Evolutionary conservation across 1,284 basidiomycete genomes (phyloP).

Genomic region (Porodaedalea pini): DNA sequence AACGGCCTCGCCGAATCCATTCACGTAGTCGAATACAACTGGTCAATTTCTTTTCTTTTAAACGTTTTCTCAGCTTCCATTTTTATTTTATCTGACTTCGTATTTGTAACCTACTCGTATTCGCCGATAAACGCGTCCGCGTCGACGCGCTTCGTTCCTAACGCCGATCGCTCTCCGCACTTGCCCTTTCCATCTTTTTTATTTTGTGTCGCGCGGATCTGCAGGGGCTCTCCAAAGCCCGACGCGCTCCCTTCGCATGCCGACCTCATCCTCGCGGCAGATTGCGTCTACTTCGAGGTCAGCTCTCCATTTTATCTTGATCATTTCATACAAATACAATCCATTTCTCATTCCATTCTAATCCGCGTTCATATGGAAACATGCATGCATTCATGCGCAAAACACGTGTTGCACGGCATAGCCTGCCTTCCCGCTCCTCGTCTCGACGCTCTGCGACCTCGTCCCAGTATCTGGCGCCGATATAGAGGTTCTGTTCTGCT

Average conservation of each 20-base stretch:
- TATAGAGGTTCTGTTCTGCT: constrained; percentile 84
- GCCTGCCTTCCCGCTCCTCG: constrained; percentile 87
- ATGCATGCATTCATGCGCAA: not conserved
- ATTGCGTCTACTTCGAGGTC: constrained; percentile 89
- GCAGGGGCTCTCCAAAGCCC: constrained; percentile 34
- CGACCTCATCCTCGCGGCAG: constrained; percentile 79
- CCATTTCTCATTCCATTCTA: constrained; percentile 1
- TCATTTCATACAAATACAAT: too few species aligned
- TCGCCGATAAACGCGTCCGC: not conserved
- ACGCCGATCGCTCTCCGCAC: not conserved
- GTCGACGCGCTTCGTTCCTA: not conserved
- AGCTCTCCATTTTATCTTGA: not conserved
- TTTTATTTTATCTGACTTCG: not conserved
- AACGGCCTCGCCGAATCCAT: constrained; percentile 31
- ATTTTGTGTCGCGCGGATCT: not conserved
- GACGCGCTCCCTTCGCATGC: constrained; percentile 6
- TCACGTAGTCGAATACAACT: constrained; percentile 70
- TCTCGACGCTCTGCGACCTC: constrained; percentile 74
- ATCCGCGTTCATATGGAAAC: not conserved
- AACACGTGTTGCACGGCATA: not conserved
- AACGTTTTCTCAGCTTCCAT: not conserved
- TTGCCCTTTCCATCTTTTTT: not conserved
- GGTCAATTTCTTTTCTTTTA: constrained; percentile 42
- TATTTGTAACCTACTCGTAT: too few species aligned
- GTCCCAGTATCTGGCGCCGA: constrained; percentile 32